These are phyloP conservation scores for Haplosporangium sp. DNA, from an alignment of 371 early-diverging fungal genomes.

Conservation along the genomic window DNA sequence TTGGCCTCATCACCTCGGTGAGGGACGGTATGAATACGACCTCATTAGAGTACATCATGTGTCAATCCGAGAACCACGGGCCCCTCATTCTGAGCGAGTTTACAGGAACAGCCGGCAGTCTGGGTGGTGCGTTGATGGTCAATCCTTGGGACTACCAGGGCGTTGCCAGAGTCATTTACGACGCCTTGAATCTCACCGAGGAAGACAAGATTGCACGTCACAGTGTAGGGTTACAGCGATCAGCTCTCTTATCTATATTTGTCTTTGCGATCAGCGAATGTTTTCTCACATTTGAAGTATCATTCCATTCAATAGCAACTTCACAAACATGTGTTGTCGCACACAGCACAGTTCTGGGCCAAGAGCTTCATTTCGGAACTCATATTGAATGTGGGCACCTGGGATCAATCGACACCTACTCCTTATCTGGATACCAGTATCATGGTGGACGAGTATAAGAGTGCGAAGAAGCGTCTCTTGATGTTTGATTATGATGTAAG, in stretches of 20 bases:
- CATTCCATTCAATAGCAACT: slow-evolving; percentile 68
- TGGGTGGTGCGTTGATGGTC: slow-evolving; percentile 91
- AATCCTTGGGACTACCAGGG: slow-evolving; percentile 98
- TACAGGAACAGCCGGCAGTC: slow-evolving; percentile 95
- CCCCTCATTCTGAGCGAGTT: slow-evolving; percentile 98
- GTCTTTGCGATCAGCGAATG: neutral
- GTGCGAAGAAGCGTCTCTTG: slow-evolving; percentile 72
- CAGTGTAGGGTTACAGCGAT: slow-evolving; percentile 57
- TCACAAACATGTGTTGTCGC: slow-evolving; percentile 85
- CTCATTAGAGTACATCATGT: slow-evolving; percentile 97
- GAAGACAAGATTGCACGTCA: slow-evolving; percentile 87
- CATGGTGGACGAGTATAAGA: slow-evolving; percentile 60
- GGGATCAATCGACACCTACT: slow-evolving; percentile 71
- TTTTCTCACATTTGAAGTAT: neutral
- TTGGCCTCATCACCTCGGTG: slow-evolving; percentile 93
- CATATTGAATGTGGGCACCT: slow-evolving; percentile 55
- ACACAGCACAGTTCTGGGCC: slow-evolving; percentile 96
- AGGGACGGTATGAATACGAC: slow-evolving; percentile 99
- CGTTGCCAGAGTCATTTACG: slow-evolving; percentile 91
- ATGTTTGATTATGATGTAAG: slow-evolving; percentile 90
- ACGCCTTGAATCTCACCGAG: slow-evolving; percentile 83
- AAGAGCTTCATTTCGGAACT: slow-evolving; percentile 78
- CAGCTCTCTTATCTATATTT: neutral
- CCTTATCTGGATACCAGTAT: slow-evolving; percentile 67
- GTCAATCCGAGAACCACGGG: slow-evolving; percentile 92